Conservation (phyloP, 2,329 filamentous ascomycete genomes). For the Talaromyces islandicus region DNA sequence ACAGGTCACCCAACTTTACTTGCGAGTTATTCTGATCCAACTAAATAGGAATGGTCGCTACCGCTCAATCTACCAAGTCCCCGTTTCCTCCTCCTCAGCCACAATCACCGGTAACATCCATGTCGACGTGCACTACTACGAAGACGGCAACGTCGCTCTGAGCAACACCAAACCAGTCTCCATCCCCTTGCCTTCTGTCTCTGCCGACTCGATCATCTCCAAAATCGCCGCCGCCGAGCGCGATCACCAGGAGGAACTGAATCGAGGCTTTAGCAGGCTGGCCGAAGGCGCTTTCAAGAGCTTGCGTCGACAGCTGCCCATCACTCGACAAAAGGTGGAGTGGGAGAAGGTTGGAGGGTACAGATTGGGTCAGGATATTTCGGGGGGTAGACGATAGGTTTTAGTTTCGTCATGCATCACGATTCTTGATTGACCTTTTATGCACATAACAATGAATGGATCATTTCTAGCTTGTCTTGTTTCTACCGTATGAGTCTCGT, state of each 20-base stretch:
- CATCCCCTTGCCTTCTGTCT: constrained; percentile 55
- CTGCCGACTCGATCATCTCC: constrained; percentile 65
- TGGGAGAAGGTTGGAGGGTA: constrained; percentile 98
- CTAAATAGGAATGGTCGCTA: constrained; percentile 80
- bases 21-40: neutral
- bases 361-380: constrained; percentile 73
- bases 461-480: neutral
- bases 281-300: constrained; percentile 95
- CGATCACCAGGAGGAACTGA: constrained; percentile 94
- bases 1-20: neutral
- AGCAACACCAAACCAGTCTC: constrained; percentile 76
- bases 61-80: constrained; percentile 79
- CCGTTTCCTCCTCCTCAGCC: constrained; percentile 54
- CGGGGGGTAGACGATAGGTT: constrained; percentile 52
- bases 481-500: constrained; percentile 1
- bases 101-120: constrained; percentile 73
- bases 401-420: neutral
- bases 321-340: constrained; percentile 97
- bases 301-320: constrained; percentile 83
- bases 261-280: constrained; percentile 78
- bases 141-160: constrained; percentile 94
- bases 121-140: constrained; percentile 98
- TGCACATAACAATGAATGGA: constrained; percentile 3
- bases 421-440: neutral
- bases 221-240: constrained; percentile 77